Evolutionary conservation across 2,329 filamentous ascomycete species (phyloP), one percentile per base, ranked within the genome.

Genomic region (Fusarium cicatricum): DNA sequence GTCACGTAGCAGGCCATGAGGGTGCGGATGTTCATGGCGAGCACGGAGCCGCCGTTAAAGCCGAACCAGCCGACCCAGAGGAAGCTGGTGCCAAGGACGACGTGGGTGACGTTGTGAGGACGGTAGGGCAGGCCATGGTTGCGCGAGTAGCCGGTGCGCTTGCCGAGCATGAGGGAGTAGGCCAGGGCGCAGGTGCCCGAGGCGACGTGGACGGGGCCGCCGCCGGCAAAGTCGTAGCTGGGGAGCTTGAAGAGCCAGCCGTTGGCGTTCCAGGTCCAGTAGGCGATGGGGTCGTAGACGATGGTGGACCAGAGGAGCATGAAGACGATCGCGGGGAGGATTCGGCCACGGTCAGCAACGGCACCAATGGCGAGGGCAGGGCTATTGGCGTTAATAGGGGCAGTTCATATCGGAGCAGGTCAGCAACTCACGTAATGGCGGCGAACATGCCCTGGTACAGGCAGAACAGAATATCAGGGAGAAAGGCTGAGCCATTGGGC

Each of bases 41-140:
- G 82, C 2, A 92, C 93, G 4, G 89, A 85, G 59, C 93, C 93
- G 48, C 91, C 92, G 75, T 97, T 97, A 85, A 97, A 97, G 42
- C 93, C 93, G 72, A 97, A 95, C 93, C 92, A 97, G 54, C 93
- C 92, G 39, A 97, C 90, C 93, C 93, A 97, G 43, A 97, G 82
- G 75, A 89, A 84, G 21, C 88, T 83, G 4, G 90, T 91, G 17
- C 90, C 89, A 40, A 92, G 80, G 41, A 91, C 86, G 62, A 91
- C 86, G 65, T 90, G 81, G 53, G 88, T 90, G 38, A 90, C 87
- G 70, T 90, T 91, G 75, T 92, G 89, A 9, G 89, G 88, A 28
- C 85, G 82, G 77, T 89, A 89, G 4, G 86, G 85, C 4, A 87
- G 82, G 38, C 85, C 83, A 56, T 86, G 81, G 44, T 83, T 80